A percentile compares a stretch with the other conserved stretches of the same genome.
These are phyloP conservation scores for Podospora comata DNA, from an alignment of 495 filamentous ascomycete species.

Conservation along the genomic window DNA sequence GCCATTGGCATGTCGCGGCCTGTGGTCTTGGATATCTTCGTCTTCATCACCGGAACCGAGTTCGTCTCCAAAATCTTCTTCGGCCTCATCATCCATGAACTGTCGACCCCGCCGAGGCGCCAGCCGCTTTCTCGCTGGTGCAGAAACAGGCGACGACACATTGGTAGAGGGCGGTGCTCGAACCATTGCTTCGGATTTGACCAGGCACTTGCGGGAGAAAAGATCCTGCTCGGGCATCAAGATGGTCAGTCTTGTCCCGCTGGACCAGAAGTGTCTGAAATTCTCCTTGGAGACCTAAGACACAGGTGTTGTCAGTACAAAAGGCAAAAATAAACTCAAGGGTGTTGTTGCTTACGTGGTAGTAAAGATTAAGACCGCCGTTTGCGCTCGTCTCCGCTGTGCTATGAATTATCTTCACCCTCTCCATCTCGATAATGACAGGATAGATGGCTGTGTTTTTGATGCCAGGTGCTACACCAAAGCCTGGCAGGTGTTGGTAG, in stretches of 20 bases:
- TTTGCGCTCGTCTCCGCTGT: conserved; percentile 23
- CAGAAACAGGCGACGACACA: conserved; percentile 72
- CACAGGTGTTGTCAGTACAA: background rate
- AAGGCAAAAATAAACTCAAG: background rate
- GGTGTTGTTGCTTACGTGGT: background rate
- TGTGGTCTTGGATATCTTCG: conserved; percentile 26
- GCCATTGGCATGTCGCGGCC: conserved; percentile 39
- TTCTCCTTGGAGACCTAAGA: background rate
- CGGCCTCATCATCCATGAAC: conserved; percentile 25
- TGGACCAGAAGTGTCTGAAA: background rate
- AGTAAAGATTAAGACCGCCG: conserved; percentile 4
- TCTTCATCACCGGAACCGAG: conserved; percentile 24
- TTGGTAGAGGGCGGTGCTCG: conserved; percentile 66
- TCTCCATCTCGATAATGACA: conserved; percentile 48
- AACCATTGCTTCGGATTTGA: background rate
- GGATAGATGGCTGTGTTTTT: conserved; percentile 49
- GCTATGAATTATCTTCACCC: conserved; percentile 33
- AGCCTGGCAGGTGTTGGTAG: conserved; percentile 25
- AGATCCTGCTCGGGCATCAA: conserved; percentile 7
- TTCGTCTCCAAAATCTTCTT: conserved; percentile 25
- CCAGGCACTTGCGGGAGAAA: background rate
- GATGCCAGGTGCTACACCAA: conserved; percentile 44
- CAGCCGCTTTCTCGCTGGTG: conserved; percentile 35
- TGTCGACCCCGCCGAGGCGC: conserved; percentile 35
- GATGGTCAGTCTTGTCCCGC: background rate